Base-by-base conservation (phyloP, 257 asterid species). In the Henckelia pumila region DNA sequence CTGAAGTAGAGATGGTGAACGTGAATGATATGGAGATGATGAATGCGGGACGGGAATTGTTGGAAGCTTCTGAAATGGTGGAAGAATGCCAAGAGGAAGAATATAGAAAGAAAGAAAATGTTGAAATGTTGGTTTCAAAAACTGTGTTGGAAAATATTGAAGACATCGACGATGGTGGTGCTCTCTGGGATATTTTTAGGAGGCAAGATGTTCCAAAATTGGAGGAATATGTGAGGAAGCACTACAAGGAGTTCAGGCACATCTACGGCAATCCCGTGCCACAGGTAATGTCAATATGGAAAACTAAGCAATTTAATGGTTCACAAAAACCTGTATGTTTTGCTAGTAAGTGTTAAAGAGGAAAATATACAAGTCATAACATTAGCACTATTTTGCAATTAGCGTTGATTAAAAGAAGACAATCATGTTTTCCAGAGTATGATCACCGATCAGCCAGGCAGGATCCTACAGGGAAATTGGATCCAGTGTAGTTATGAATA, bases 111-210 rank as follows among this genome's bases (percentile, higher is more conserved):
- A 67, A 76, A 72, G 77, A 68, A 47, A 53, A 26, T 32, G 40
- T 66, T 56, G 10, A 21, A 26, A 26, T 60, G 37, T 59, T 19
- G 23, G 70, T 22, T 50, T 68, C 79, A n/a, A 76, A 57, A 44
- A 59, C 19, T 50, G 11, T 74, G 26, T 50, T 71, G n/a, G 83
- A 73, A 79, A 72, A 65, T 56, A 59, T 56, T 29, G 70, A 8
- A 55, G 76, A 78, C 58, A 76, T 75, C 63, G 88, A 80, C 44
- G 88, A 80, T 35, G 86, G 92, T 65, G 96, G 94, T 75, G 98
- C 97, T 67, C 74, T 93, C 29, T 93, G 98, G 98, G 98, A 93
- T 80, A 88, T 93, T 28, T 93, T 88, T 80, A 85, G 96, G 81
- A 88, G 93, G 75, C 73, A 89, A 76, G 98, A 93, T 63, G 85